phyloP scores from a whole-genome alignment of 1,139 yeast species.

The Saccharomyces hybrid region DNA sequence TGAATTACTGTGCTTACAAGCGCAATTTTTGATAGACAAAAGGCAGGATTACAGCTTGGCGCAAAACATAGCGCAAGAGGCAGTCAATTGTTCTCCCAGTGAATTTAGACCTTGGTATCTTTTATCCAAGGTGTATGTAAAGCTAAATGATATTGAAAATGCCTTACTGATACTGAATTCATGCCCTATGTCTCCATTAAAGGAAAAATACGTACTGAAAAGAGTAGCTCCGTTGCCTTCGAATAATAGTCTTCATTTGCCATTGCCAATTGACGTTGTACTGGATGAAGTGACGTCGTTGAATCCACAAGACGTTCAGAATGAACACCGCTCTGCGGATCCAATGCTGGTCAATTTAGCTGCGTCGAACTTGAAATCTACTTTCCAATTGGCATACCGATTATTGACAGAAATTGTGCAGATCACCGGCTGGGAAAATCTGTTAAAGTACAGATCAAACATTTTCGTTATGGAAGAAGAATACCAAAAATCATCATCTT shows the following conservation, averaged over 20 bases:
- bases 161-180: conserved; percentile 84
- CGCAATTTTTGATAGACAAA: conserved; percentile 54
- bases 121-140: conserved; percentile 68
- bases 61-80: conserved; percentile 64
- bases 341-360: conserved; percentile 70
- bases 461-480: conserved; percentile 98
- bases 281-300: conserved; percentile 49
- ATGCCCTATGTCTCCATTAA: conserved; percentile 87
- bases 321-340: conserved; percentile 50
- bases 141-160: conserved; percentile 68
- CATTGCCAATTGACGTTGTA: conserved; percentile 75
- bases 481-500: conserved; percentile 34
- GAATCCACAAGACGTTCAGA: conserved; percentile 48
- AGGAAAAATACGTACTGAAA: conserved; percentile 58
- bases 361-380: conserved; percentile 76
- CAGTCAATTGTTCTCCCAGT: conserved; percentile 83
- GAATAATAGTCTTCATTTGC: conserved; percentile 49
- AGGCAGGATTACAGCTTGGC: conserved; percentile 73
- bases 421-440: conserved; percentile 83
- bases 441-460: conserved; percentile 73
- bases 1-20: conserved; percentile 44
- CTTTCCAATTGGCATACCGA: conserved; percentile 79
- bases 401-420: conserved; percentile 69
- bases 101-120: conserved; percentile 89
- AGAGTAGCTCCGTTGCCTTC: conserved; percentile 34